Percentiles rank a stretch among this genome's conserved stretches.
These are phyloP conservation scores for Immersiella caudata DNA, from an alignment of 495 filamentous ascomycete genomes.

Conservation along the genomic window DNA sequence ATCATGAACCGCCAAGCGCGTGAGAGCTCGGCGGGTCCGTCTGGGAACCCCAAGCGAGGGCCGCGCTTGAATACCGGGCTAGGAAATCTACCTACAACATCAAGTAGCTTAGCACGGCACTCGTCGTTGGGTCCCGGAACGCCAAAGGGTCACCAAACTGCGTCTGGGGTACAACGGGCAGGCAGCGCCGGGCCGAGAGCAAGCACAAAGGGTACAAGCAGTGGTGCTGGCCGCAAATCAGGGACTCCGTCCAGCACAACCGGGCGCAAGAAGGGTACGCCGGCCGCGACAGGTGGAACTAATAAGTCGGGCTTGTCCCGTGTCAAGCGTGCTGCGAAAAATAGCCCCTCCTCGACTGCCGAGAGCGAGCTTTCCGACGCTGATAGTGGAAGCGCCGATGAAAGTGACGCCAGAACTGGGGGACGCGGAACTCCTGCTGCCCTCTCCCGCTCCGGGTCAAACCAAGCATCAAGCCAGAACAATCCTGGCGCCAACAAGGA, in stretches of 20 bases:
- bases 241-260: conserved; percentile 64
- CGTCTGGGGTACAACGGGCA: conserved; percentile 59
- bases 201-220: conserved; percentile 51
- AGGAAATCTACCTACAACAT: conserved; percentile 65
- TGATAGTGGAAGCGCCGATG: conserved; percentile 57
- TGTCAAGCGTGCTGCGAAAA: conserved; percentile 59
- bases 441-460: conserved; percentile 27
- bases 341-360: conserved; percentile 58
- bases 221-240: conserved; percentile 50
- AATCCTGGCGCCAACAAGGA: conserved; percentile 21
- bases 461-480: conserved; percentile 21
- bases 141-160: conserved; percentile 69
- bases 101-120: conserved; percentile 75
- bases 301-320: conserved; percentile 55
- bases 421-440: conserved; percentile 39
- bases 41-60: conserved; percentile 65
- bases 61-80: conserved; percentile 69
- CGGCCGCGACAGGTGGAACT: conserved; percentile 42
- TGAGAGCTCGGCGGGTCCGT: conserved; percentile 76
- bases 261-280: conserved; percentile 58
- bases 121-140: conserved; percentile 82
- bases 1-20: conserved; percentile 66
- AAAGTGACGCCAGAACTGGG: conserved; percentile 50
- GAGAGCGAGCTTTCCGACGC: conserved; percentile 70
- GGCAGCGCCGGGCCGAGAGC: conserved; percentile 72